These are phyloP conservation scores for Colletotrichum tabaci DNA, from an alignment of 2,329 filamentous ascomycete species.

Conservation along the genomic window DNA sequence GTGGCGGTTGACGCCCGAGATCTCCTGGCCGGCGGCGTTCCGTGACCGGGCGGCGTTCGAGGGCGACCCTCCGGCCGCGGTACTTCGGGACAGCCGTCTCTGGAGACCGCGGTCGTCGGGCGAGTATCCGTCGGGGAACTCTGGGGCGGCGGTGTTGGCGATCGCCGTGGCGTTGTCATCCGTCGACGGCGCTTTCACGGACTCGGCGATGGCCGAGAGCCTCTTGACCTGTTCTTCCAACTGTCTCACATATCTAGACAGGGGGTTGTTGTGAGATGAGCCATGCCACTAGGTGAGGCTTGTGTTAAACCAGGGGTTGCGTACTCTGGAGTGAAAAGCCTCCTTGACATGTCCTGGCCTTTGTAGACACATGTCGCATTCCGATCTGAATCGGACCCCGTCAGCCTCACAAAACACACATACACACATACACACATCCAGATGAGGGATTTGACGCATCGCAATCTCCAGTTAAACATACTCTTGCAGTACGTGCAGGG, in stretches of 20 bases:
- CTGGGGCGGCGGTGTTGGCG: slow-evolving; percentile 36
- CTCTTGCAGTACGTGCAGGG: slow-evolving; percentile 60
- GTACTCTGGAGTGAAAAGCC: slow-evolving; percentile 46
- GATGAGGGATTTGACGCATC: not conserved
- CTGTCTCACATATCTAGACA: slow-evolving; percentile 45
- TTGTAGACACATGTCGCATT: slow-evolving; percentile 49
- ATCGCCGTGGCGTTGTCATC: slow-evolving; percentile 29
- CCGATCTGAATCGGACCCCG: slow-evolving; percentile 30
- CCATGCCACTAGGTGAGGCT: not conserved
- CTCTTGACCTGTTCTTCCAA: slow-evolving; percentile 46
- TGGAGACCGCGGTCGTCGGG: slow-evolving; percentile 22
- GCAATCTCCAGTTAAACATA: slow-evolving; percentile 45
- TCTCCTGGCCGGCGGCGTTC: slow-evolving; percentile 53
- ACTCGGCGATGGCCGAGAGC: slow-evolving; percentile 36
- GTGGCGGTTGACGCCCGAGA: slow-evolving; percentile 60
- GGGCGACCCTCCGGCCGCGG: slow-evolving; percentile 34
- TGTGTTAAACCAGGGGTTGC: not conserved
- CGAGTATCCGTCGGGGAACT: slow-evolving; percentile 15
- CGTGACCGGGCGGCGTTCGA: slow-evolving; percentile 46
- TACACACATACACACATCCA: not conserved
- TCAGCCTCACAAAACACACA: not conserved
- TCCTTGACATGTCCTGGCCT: slow-evolving; percentile 45
- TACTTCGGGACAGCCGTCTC: slow-evolving; percentile 27
- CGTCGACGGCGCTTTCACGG: slow-evolving; percentile 22
- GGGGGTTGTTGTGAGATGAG: not conserved